Percentiles rank a stretch among this genome's conserved stretches.
phyloP scores from a whole-genome alignment of 306 rosid genomes.

The Acacia crassicarpa region DNA sequence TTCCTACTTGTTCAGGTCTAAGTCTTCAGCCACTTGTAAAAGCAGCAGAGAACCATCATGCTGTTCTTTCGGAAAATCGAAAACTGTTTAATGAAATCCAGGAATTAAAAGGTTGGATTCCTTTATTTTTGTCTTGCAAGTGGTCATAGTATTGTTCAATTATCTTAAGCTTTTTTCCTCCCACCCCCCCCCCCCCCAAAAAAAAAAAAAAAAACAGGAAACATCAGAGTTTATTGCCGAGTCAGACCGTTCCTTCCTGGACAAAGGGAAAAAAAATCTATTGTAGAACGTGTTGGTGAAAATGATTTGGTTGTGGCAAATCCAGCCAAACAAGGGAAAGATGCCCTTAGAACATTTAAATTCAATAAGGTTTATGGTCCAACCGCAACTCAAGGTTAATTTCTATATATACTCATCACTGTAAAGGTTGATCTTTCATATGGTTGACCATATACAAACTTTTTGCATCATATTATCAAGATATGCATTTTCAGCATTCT shows the following conservation, averaged over 20 bases:
- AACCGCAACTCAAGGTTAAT: constrained; percentile 45
- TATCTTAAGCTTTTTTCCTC: background rate
- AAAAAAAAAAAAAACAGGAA: constrained; percentile 63
- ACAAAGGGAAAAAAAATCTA: constrained; percentile 37
- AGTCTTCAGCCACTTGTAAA: constrained; percentile 37
- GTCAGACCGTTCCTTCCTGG: constrained; percentile 45
- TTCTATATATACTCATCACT: constrained; percentile 1
- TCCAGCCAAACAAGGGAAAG: constrained; percentile 54
- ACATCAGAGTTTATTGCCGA: constrained; percentile 70
- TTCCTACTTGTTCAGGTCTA: constrained; percentile 38
- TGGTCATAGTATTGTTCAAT: constrained; percentile 10
- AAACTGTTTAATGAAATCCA: constrained; percentile 46
- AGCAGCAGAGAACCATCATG: constrained; percentile 43
- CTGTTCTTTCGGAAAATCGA: constrained; percentile 40
- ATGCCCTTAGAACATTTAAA: constrained; percentile 39
- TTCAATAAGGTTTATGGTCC: constrained; percentile 42
- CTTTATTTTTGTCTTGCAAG: background rate
- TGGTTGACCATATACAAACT: background rate
- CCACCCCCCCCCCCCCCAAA: too few relatives aligned
- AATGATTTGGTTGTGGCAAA: constrained; percentile 39
- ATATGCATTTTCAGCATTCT: background rate
- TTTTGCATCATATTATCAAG: background rate
- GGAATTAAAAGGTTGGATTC: constrained; percentile 47
- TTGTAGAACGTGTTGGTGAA: constrained; percentile 43
- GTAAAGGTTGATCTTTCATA: constrained; percentile 12